phyloP scores from a whole-genome alignment of 176 grass and related monocot genomes.

The Juncus effusus region DNA sequence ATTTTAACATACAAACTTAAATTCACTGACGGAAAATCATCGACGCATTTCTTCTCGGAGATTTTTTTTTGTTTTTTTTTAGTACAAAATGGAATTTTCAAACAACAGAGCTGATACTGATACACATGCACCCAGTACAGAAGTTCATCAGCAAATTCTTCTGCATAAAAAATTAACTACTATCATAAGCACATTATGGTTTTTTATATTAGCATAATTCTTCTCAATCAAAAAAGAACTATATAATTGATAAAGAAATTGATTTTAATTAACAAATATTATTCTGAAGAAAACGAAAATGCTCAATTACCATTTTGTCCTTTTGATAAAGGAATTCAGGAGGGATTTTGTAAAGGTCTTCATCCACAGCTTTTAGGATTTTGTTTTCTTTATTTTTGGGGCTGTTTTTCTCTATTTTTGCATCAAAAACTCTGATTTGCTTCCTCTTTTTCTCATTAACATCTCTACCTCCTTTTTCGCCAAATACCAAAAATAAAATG shows the following conservation, averaged over 20 bases:
- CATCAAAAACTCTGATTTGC: constrained; percentile 10
- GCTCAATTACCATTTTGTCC: constrained; percentile 35
- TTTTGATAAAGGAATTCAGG: constrained; percentile 37
- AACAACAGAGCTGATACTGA: neutral
- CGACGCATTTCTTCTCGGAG: too few species aligned
- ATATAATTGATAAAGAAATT: too few species aligned
- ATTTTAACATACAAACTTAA: too few species aligned
- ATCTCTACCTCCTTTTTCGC: neutral
- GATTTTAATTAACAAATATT: neutral
- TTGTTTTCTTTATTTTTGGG: constrained; percentile 10
- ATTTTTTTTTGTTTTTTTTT: too few species aligned
- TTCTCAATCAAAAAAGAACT: neutral
- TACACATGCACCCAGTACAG: constrained; percentile 15
- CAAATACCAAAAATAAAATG: neutral
- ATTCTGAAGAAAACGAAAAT: neutral
- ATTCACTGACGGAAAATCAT: too few species aligned
- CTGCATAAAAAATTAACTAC: constrained; percentile 1
- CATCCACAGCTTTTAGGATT: constrained; percentile 43
- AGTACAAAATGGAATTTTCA: too few species aligned
- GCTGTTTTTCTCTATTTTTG: constrained; percentile 8
- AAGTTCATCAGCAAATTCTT: constrained; percentile 13
- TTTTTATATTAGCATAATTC: neutral
- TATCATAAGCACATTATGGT: neutral
- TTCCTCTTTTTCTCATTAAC: constrained; percentile 12
- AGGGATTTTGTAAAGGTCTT: constrained; percentile 76